Evolutionary conservation across 2,329 filamentous ascomycete genomes (phyloP), one percentile per base, ranked within the genome.

Genomic region (Nemania sp.): DNA sequence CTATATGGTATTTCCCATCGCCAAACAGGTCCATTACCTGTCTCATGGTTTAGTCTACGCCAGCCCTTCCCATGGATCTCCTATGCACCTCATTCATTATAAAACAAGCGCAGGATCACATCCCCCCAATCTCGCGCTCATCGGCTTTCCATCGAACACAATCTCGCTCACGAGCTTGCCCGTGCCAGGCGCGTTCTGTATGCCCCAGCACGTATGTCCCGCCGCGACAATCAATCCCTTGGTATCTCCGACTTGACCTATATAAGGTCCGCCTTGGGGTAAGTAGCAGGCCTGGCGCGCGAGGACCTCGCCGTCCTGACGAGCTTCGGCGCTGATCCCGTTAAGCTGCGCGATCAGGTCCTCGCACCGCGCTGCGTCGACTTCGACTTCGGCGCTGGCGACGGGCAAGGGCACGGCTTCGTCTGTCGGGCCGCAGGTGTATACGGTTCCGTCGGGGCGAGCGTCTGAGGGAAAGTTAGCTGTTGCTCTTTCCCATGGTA

Each of bases 121-220:
- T 4, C 72, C 74, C 2, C 70, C 73, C 15, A 86, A 74, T 58
- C 75, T 76, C 15, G 83, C 83, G 61, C 82, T 86, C 64, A 74
- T 80, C 6, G 81, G 77, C 60, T 74, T 70, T 0, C 83, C 83
- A 49, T 87, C 83, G 62, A 86, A 80, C 1, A 87, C 71, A 64
- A 86, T 79, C 67, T 87, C 84, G 58, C 81, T 84, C 56, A 86
- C 80, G 45, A 87, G 65, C 70, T 85, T 84, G 1, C 84, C 84
- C 7, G 89, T 92, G 4, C 78, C 89, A 1, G 88, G 88, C 17
- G 82, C 87, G 72, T 92, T 92, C 71, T 91, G 88, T 34, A 92
- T 91, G 0, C 89, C 89, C 89, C 89, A 92, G 68, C 88, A 91
- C 2, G 86, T 90, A 73, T 92, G 89, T 0, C 89, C 89, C 0